Conservation (phyloP, 2,329 filamentous ascomycete species). For the Aspergillus fumigatus region DNA sequence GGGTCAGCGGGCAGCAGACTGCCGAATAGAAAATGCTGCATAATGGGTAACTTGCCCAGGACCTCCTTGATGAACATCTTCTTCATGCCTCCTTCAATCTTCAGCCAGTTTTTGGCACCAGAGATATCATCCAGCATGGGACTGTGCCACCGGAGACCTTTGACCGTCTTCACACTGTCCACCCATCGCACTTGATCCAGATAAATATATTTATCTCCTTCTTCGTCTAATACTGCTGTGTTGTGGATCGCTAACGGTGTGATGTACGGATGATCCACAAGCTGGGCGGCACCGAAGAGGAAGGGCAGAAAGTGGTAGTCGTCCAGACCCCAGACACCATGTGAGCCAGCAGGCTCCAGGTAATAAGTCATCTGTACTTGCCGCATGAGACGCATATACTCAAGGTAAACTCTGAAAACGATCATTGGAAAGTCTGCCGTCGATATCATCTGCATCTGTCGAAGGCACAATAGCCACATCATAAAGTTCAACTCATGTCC, state of each 20-base stretch:
- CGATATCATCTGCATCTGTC: conserved; percentile 66
- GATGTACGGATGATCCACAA: conserved; percentile 76
- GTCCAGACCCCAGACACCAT: conserved; percentile 96
- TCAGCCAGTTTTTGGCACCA: conserved; percentile 80
- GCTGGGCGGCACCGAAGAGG: conserved; percentile 86
- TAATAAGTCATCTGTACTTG: conserved; percentile 88
- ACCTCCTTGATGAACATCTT: conserved; percentile 97
- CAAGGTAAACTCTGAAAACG: conserved; percentile 71
- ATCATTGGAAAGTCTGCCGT: conserved; percentile 66
- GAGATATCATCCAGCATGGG: conserved; percentile 99
- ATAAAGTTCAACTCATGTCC: conserved; percentile 97
- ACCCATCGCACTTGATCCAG: conserved; percentile 91
- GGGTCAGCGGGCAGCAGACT: conserved; percentile 73
- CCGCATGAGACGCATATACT: conserved; percentile 84
- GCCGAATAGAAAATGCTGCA: conserved; percentile 98
- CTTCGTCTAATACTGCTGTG: conserved; percentile 80
- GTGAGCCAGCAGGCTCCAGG: conserved; percentile 91
- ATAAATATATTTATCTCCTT: conserved; percentile 77
- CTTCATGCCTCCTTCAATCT: conserved; percentile 91
- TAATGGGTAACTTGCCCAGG: conserved; percentile 86
- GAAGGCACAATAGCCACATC: conserved; percentile 92
- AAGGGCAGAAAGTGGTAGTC: conserved; percentile 98
- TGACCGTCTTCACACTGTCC: conserved; percentile 93
- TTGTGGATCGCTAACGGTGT: conserved; percentile 82
- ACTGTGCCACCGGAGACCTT: conserved; percentile 90